Conservation (phyloP, 2,329 filamentous ascomycete species). For the Trichoderma semiorbis region DNA sequence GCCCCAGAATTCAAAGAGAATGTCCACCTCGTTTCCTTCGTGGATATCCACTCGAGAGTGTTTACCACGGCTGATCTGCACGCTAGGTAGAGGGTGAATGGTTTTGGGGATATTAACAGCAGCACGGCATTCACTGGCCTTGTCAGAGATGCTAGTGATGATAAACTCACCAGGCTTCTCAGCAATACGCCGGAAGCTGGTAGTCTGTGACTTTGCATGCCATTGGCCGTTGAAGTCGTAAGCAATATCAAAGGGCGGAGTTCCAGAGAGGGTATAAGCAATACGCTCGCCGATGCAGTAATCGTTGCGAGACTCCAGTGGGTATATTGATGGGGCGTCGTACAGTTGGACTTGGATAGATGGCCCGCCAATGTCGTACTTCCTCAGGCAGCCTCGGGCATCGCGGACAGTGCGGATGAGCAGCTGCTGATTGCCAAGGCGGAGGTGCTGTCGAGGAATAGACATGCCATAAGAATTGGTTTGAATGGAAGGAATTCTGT, state of each 20-base stretch:
- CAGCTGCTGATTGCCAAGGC: slow-evolving; percentile 84
- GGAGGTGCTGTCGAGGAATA: slow-evolving; percentile 79
- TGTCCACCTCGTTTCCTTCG: slow-evolving; percentile 90
- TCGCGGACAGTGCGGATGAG: slow-evolving; percentile 89
- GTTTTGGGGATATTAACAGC: slow-evolving; percentile 72
- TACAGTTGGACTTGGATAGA: slow-evolving; percentile 89
- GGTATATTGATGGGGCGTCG: slow-evolving; percentile 86
- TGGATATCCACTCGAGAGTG: slow-evolving; percentile 87
- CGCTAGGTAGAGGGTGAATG: slow-evolving; percentile 89
- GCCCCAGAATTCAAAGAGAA: slow-evolving; percentile 92
- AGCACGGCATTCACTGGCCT: slow-evolving; percentile 82
- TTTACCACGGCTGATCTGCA: slow-evolving; percentile 81
- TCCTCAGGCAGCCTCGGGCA: slow-evolving; percentile 78
- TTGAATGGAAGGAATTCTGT: slow-evolving; percentile 76
- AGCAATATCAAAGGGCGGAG: slow-evolving; percentile 86
- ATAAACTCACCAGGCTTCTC: slow-evolving; percentile 86
- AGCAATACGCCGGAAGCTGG: slow-evolving; percentile 87
- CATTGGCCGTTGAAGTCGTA: slow-evolving; percentile 84
- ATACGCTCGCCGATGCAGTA: slow-evolving; percentile 96
- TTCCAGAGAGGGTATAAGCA: slow-evolving; percentile 85
- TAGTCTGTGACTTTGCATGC: slow-evolving; percentile 74
- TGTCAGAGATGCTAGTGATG: slow-evolving; percentile 83
- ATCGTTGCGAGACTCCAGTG: slow-evolving; percentile 77
- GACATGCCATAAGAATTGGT: slow-evolving; percentile 72
- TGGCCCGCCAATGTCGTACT: slow-evolving; percentile 66